Conservation (phyloP, 2,329 filamentous ascomycete genomes). For the Talaromyces sp. region DNA sequence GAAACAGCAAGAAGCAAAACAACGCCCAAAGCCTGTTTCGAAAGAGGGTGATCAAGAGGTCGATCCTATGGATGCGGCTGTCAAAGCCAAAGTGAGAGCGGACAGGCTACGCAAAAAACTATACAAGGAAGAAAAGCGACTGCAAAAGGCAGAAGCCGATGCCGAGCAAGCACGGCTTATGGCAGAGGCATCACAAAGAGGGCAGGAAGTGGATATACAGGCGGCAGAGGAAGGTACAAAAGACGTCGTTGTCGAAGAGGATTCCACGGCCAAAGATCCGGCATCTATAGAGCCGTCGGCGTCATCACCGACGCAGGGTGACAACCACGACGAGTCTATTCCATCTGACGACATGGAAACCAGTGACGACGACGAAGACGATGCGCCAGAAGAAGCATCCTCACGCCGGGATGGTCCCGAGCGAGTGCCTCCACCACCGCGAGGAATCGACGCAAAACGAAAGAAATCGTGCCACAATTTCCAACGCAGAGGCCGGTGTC, state of each 20-base stretch:
- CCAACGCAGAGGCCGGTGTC: conserved; percentile 36
- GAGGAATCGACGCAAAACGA: conserved; percentile 24
- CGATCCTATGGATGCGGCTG: conserved; percentile 27
- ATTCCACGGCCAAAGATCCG: neutral
- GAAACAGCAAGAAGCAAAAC: conserved; percentile 26
- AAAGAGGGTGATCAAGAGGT: conserved; percentile 20
- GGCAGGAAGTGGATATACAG: neutral
- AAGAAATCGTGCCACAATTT: conserved; percentile 35
- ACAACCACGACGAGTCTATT: conserved; percentile 35
- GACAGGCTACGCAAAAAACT: conserved; percentile 44
- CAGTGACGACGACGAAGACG: conserved; percentile 24
- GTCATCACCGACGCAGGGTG: neutral
- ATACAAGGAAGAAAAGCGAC: conserved; percentile 58
- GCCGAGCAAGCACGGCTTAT: conserved; percentile 33
- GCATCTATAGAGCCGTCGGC: neutral
- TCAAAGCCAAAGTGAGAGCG: conserved; percentile 34
- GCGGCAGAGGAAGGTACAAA: neutral
- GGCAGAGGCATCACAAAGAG: conserved; percentile 23
- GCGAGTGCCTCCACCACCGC: conserved; percentile 32
- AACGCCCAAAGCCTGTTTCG: conserved; percentile 15
- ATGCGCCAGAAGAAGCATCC: conserved; percentile 37
- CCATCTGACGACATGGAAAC: conserved; percentile 16
- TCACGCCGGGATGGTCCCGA: conserved; percentile 37
- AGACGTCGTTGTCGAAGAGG: neutral
- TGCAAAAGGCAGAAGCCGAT: conserved; percentile 41